Evolutionary conservation across 2,329 filamentous ascomycete species (phyloP), one percentile per base, ranked within the genome.

Genomic region (Cladosporium colombiae): DNA sequence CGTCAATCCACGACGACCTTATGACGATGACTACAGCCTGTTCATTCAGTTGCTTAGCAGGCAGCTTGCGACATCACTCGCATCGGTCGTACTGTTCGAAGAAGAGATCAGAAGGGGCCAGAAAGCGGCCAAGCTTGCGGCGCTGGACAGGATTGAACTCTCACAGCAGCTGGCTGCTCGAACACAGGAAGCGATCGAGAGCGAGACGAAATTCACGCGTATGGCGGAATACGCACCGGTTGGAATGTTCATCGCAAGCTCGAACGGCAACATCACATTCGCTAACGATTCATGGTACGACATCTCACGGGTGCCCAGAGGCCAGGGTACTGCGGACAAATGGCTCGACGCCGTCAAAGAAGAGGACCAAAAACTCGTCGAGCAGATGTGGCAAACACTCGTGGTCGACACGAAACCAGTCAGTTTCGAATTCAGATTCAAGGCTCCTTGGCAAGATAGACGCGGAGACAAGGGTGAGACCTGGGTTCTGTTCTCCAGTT

Each of bases 211-310:
- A 66, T 95, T 95, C 74, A 92, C 90, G 0, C 84, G 91, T 53
- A 93, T 95, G 90, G 91, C 91, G 2, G 91, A 93, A 73, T 91
- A 92, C 69, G 90, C 91, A 0, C 91, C 91, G 0, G 91, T 93
- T 1, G 92, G 91, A 31, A 89, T 96, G 80, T 94, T 94, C 75
- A 93, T 95, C 70, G 90, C 91, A n/a, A 86, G 92, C 73, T 83
- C 86, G 0, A 77, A 82, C 49, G 91, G 92, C 3, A 81, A 84
- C 27, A 91, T 95, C 71, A 91, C 85, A 11, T 95, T 92, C 74
- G 91, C 89, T 74, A 96, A 96, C 74, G 90, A 93, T 68, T 91
- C 90, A 74, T 95, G 83, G 83, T 85, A 84, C 67, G 82, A 84
- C 69, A 91, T 93, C 37, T 89, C 89, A 0, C 82, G 89, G 37